Percentiles rank a stretch among this genome's conserved stretches.
Evolutionary conservation across 2,329 filamentous ascomycete genomes (phyloP).

Genomic region (Venturia carpophila): DNA sequence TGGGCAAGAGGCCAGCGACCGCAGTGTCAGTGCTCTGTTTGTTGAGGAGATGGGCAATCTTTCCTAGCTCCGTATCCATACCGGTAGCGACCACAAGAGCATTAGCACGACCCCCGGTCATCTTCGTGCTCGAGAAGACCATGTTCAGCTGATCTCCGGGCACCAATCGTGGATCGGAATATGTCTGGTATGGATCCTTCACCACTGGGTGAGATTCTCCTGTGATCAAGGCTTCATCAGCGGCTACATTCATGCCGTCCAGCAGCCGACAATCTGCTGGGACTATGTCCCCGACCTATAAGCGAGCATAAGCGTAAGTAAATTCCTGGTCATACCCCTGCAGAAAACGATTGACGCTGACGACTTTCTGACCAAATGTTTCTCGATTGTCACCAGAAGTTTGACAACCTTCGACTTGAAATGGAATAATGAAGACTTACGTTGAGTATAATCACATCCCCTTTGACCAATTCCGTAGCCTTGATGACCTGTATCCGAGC

Average conservation of each 20-base stretch:
- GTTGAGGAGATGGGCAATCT: slow-evolving; percentile 55
- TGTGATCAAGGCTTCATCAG: slow-evolving; percentile 67
- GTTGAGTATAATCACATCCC: slow-evolving; percentile 32
- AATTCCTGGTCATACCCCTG: no score
- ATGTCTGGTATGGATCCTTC: slow-evolving; percentile 51
- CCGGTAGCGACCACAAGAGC: slow-evolving; percentile 64
- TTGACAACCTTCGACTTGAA: no score
- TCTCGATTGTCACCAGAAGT: not conserved
- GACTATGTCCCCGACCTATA: slow-evolving; percentile 49
- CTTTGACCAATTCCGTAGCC: slow-evolving; percentile 32
- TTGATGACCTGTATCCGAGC: slow-evolving; percentile 31
- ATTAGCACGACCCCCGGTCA: slow-evolving; percentile 61
- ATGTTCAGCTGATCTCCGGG: slow-evolving; percentile 61
- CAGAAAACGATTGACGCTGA: no score
- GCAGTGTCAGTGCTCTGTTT: slow-evolving; percentile 16
- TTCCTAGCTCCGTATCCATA: slow-evolving; percentile 68
- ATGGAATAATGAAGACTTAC: not conserved
- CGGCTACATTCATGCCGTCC: slow-evolving; percentile 64
- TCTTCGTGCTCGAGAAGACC: slow-evolving; percentile 63
- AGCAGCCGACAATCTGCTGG: slow-evolving; percentile 57
- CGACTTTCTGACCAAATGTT: no score
- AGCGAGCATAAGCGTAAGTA: no score
- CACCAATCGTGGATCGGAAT: slow-evolving; percentile 33
- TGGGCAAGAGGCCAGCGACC: slow-evolving; percentile 18
- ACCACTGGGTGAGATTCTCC: slow-evolving; percentile 64